Conservation (phyloP, 805 yeast species). For the Wickerhamomyces bovis region DNA sequence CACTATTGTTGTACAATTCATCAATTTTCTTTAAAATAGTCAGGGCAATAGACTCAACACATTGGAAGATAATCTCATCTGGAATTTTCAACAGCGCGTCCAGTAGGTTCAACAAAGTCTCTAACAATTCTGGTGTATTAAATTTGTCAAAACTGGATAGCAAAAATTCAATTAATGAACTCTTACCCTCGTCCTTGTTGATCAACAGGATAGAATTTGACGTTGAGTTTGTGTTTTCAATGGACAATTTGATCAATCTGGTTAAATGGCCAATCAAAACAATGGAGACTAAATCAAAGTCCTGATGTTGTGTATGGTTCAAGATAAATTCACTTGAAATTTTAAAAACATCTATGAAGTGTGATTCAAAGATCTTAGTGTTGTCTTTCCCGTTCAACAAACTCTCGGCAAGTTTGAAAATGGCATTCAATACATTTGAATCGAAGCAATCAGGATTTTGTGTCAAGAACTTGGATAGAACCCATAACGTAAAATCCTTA, state of each 20-base stretch:
- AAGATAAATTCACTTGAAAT: slow-evolving; percentile 24
- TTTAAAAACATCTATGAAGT: slow-evolving; percentile 37
- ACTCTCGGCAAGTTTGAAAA: slow-evolving; percentile 39
- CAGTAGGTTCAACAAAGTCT: slow-evolving; percentile 17
- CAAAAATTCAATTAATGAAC: slow-evolving; percentile 19
- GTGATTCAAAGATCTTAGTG: slow-evolving; percentile 30
- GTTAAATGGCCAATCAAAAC: slow-evolving; percentile 21
- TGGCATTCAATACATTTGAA: slow-evolving; percentile 34
- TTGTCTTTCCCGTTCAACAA: slow-evolving; percentile 55
- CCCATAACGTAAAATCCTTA: slow-evolving; percentile 45
- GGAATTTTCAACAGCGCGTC: slow-evolving; percentile 18
- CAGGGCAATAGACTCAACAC: slow-evolving; percentile 17
- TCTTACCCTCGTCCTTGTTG: slow-evolving; percentile 10
- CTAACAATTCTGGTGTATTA: slow-evolving; percentile 16
- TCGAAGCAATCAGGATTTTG: slow-evolving; percentile 23
- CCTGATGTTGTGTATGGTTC: slow-evolving; percentile 4
- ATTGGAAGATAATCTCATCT: slow-evolving; percentile 21
- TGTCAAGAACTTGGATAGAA: slow-evolving; percentile 41
- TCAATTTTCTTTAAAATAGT: slow-evolving; percentile 20
- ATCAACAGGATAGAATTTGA: slow-evolving; percentile 12
- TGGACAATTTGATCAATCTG: slow-evolving; percentile 14
- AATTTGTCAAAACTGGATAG: slow-evolving; percentile 18
- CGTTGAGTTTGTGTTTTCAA: slow-evolving; percentile 13
- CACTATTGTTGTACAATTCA: slow-evolving; percentile 9
- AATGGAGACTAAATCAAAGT: slow-evolving; percentile 17